Evolutionary conservation across 2,329 filamentous ascomycete species (phyloP).

Genomic region (Fusarium palustre): DNA sequence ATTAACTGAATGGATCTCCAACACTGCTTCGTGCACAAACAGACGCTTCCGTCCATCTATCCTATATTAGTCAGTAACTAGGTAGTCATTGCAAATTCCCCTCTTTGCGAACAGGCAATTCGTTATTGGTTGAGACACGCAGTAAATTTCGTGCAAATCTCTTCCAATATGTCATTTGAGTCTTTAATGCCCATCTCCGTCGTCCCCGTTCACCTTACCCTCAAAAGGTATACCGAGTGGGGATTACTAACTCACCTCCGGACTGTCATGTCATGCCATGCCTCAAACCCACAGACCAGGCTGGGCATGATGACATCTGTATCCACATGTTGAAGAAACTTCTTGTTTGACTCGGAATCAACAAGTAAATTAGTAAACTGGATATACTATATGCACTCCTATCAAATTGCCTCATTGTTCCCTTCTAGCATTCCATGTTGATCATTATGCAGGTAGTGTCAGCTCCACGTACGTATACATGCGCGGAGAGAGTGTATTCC

Average conservation of each 20-base stretch:
- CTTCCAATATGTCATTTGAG: slow-evolving; percentile 2
- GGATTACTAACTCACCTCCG: slow-evolving; percentile 12
- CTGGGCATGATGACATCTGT: slow-evolving; percentile 17
- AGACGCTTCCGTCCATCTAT: not conserved
- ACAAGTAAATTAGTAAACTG: not conserved
- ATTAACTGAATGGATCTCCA: not conserved
- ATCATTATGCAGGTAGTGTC: not conserved
- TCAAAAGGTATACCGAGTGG: slow-evolving; percentile 18
- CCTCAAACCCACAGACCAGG: slow-evolving; percentile 18
- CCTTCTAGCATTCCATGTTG: not conserved
- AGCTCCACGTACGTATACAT: not conserved
- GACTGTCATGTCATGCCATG: slow-evolving; percentile 9
- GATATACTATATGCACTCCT: not conserved
- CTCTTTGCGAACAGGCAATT: not conserved
- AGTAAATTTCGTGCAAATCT: not conserved
- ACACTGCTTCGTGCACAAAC: not conserved
- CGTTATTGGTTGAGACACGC: slow-evolving; percentile 9
- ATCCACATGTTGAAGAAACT: slow-evolving; percentile 15
- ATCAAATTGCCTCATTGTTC: not conserved
- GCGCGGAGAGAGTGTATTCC: not conserved
- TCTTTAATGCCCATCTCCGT: not conserved
- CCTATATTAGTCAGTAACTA: not conserved
- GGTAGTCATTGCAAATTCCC: not conserved
- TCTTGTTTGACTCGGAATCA: slow-evolving; percentile 8
- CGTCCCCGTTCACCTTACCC: slow-evolving; percentile 12